Base-by-base conservation (phyloP, 2,329 filamentous ascomycete species). In the Biscogniauxia marginata region DNA sequence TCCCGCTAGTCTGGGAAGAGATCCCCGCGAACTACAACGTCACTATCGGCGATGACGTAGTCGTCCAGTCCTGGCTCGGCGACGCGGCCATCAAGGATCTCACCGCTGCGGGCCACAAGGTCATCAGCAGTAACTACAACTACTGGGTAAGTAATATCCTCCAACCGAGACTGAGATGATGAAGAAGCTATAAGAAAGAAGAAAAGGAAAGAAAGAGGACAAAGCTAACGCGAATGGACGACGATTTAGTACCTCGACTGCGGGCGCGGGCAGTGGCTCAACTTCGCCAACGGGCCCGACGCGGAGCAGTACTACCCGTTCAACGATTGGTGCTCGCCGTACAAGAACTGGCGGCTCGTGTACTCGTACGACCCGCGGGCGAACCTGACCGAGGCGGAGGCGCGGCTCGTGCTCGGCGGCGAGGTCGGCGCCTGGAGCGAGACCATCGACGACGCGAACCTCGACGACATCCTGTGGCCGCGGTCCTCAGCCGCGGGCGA, bases 1-100 rank as follows among this genome's bases (percentile, higher is more conserved):
- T 81, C 4, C 90, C 91, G 0, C 77, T 96, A 20, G 89, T 93
- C 1, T 96, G 92, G 92, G 91, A 96, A 71, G 92, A 96, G 72
- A 91, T 95, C 80, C 77, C 91, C 1, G 77, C 89, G 8, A 79
- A 86, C 21, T 96, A 90, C 88, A 89, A 93, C 68, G 75, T 95
- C 47, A 89, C 83, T 0, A 75, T 96, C 5, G 85, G 85, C 2
- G 72, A 80, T 13, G 86, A 92, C 65, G 86, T 90, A 0, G 79
- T 96, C 11, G 81, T 96, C 4, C 92, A 96, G 74, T 83, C 86
- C 3, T 96, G 91, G 91, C 81, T 87, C 48, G 86, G 84, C 49
- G 81, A 82, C 20, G 75, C 75, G 9, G 83, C 87, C 5, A 82
- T 92, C 49, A 78, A 82, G 55, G 71, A 79, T 45, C 79, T 89